These are phyloP conservation scores for Salvia rosmarinus DNA, from an alignment of 257 asterid species.

Conservation along the genomic window DNA sequence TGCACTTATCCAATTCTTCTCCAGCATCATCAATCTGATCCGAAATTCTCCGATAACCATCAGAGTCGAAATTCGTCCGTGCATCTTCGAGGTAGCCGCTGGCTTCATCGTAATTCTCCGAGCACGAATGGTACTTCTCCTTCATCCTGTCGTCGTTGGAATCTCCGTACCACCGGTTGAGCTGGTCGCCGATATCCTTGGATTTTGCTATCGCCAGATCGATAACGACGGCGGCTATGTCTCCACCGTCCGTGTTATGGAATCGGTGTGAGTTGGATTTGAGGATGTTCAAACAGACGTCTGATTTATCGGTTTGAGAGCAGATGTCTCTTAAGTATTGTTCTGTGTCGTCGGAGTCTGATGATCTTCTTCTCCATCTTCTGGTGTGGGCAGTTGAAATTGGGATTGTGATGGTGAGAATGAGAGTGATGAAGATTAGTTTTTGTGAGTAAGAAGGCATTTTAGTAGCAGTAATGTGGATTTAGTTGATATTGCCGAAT, in stretches of 20 bases:
- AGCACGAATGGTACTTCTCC: constrained; percentile 31
- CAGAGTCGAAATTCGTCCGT: constrained; percentile 5
- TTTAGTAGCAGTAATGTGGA: too few relatives aligned
- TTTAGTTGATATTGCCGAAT: background rate
- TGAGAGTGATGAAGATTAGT: constrained; percentile 9
- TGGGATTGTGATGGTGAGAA: constrained; percentile 11
- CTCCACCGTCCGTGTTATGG: background rate
- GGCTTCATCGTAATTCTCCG: constrained; percentile 36
- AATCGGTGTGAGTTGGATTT: constrained; percentile 16
- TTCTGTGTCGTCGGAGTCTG: background rate
- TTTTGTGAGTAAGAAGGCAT: background rate
- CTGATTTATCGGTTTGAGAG: background rate
- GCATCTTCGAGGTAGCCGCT: constrained; percentile 25
- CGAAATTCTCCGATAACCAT: background rate
- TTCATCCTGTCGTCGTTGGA: constrained; percentile 21
- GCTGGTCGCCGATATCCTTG: background rate
- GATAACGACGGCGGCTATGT: constrained; percentile 14
- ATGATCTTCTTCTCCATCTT: background rate
- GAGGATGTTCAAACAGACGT: constrained; percentile 28
- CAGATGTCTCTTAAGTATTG: constrained; percentile 26
- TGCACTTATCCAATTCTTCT: constrained; percentile 36
- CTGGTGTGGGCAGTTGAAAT: constrained; percentile 1
- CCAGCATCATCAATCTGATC: constrained; percentile 24
- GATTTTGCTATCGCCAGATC: constrained; percentile 34
- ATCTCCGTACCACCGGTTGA: constrained; percentile 12